Conservation (phyloP, 345 rosid genomes). For the Arabidopsis thaliana region TAIR10.1 NC_003070.9:27822001-27822500, state of each 20-base stretch:
- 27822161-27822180: conserved; percentile 77
- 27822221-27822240: conserved; percentile 13
- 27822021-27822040: conserved; percentile 97
- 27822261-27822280: neutral
- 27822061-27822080: conserved; percentile 99
- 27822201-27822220: conserved; percentile 49
- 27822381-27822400: conserved; percentile 97
- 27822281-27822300: conserved; percentile 15
- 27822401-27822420: conserved; percentile 99
- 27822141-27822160: conserved; percentile 67
- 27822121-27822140: conserved; percentile 92
- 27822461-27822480: neutral
- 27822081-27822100: conserved; percentile 99
- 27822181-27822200: conserved; percentile 71
- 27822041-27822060: conserved; percentile 97
- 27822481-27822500: neutral
- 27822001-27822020: conserved; percentile 30
- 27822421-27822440: conserved; percentile 78
- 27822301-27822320: conserved; percentile 61
- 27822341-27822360: conserved; percentile 96
- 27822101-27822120: conserved; percentile 98
- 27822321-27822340: conserved; percentile 96
- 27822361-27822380: conserved; percentile 94
- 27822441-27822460: conserved; percentile 25
- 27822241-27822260: conserved; percentile 8